Percentiles rank a stretch among this genome's conserved stretches.
Evolutionary conservation across 2,329 filamentous ascomycete genomes (phyloP).

Genomic region (Fusarium equiseti): DNA sequence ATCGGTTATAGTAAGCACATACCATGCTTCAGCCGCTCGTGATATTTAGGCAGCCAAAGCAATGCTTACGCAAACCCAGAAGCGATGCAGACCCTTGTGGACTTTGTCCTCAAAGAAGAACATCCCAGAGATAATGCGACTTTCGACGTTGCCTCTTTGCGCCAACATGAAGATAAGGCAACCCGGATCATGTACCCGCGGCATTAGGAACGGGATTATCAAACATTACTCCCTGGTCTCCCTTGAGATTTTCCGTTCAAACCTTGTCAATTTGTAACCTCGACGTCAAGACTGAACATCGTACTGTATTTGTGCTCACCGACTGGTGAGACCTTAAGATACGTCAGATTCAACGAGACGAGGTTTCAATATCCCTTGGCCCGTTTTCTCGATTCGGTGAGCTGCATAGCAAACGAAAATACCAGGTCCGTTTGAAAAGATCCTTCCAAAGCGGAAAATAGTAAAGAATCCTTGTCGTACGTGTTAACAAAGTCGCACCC

Average conservation of each 20-base stretch:
- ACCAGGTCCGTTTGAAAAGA: conserved; percentile 12
- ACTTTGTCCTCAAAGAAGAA: background rate
- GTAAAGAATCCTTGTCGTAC: conserved; percentile 17
- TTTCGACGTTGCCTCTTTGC: conserved; percentile 11
- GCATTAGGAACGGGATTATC: conserved; percentile 7
- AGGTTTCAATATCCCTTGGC: conserved; percentile 10
- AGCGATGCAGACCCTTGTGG: conserved; percentile 8
- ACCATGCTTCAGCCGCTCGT: conserved; percentile 9
- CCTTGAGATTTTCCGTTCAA: conserved; percentile 13
- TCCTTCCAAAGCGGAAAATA: conserved; percentile 31
- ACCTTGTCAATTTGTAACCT: conserved; percentile 26
- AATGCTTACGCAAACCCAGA: conserved; percentile 22
- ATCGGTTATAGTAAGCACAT: conserved; percentile 21
- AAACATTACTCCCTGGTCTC: background rate
- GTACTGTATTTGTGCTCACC: background rate
- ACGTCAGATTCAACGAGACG: conserved; percentile 2
- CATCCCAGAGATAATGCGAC: conserved; percentile 22
- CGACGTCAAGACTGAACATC: background rate
- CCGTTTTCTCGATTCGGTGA: conserved; percentile 18
- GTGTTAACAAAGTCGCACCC: conserved; percentile 10
- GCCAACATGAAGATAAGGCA: conserved; percentile 17
- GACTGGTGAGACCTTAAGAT: conserved; percentile 28
- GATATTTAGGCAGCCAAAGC: conserved; percentile 4
- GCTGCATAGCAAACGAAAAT: conserved; percentile 22
- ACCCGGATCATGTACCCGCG: conserved; percentile 27